Conservation (phyloP, 2,329 filamentous ascomycete species). For the Fusarium fujikuroi region DNA sequence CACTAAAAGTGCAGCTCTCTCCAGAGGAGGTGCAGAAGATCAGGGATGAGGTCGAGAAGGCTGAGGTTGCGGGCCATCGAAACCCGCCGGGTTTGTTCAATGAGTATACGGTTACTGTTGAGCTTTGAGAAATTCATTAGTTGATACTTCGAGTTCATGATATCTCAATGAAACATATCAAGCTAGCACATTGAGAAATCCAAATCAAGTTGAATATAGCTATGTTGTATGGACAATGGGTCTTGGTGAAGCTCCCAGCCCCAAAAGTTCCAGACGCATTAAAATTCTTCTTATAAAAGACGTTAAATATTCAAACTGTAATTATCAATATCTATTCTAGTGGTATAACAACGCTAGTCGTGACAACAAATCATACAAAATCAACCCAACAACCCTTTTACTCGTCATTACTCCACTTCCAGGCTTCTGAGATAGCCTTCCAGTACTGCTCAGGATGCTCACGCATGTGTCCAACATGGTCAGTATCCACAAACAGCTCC, state of each 20-base stretch:
- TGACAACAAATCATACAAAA: slow-evolving; percentile 7
- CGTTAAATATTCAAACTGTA: neutral
- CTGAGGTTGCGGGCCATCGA: neutral
- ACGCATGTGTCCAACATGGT: slow-evolving; percentile 71
- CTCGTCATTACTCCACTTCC: slow-evolving; percentile 35
- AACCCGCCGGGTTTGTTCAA: neutral
- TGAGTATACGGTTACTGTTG: neutral
- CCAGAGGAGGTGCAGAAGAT: neutral
- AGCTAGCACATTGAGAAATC: neutral
- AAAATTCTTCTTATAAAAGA: neutral
- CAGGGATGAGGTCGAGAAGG: neutral
- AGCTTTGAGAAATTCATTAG: neutral
- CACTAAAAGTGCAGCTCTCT: neutral
- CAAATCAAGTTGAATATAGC: neutral
- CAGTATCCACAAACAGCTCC: slow-evolving; percentile 66
- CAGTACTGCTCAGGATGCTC: slow-evolving; percentile 68
- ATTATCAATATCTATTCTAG: neutral
- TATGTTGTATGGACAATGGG: neutral
- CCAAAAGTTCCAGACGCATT: no score
- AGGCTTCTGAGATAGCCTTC: slow-evolving; percentile 53
- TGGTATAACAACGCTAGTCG: slow-evolving; percentile 25
- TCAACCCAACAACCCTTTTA: neutral
- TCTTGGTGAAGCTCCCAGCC: neutral
- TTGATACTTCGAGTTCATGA: neutral
- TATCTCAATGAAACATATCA: accelerated